These are phyloP conservation scores for Pseudognaphalium luteoalbum DNA, from an alignment of 129 eudicot species.

Conservation along the genomic window DNA sequence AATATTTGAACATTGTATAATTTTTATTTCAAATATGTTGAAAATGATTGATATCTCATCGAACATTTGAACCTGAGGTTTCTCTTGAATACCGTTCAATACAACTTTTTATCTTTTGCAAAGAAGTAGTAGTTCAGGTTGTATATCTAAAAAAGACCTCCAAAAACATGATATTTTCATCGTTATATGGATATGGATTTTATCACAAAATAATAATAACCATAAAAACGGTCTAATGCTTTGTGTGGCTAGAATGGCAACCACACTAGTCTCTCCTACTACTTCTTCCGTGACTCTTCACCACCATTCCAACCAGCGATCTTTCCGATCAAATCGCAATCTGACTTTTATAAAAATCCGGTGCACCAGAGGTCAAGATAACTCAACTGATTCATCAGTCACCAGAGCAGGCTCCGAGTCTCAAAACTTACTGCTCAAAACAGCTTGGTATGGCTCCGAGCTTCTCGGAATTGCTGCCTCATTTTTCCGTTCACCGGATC, in stretches of 20 bases:
- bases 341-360: conserved; percentile 25
- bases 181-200: no score
- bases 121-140: neutral
- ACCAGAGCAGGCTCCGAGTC: conserved; percentile 40
- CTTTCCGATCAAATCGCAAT: conserved; percentile 26
- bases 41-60: no score
- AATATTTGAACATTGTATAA: no score
- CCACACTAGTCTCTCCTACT: conserved; percentile 20
- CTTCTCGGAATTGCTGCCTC: conserved; percentile 93
- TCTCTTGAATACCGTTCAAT: no score
- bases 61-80: no score
- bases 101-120: neutral
- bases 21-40: no score
- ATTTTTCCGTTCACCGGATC: conserved; percentile 61
- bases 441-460: conserved; percentile 96
- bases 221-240: neutral
- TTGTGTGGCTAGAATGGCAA: conserved; percentile 41
- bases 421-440: conserved; percentile 67
- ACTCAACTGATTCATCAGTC: conserved; percentile 36
- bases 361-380: conserved; percentile 39
- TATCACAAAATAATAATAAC: neutral
- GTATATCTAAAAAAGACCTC: neutral
- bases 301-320: conserved; percentile 20
- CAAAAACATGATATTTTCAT: neutral
- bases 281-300: conserved; percentile 33